These are phyloP conservation scores for Senna tora DNA, from an alignment of 306 rosid species.

Conservation along the genomic window DNA sequence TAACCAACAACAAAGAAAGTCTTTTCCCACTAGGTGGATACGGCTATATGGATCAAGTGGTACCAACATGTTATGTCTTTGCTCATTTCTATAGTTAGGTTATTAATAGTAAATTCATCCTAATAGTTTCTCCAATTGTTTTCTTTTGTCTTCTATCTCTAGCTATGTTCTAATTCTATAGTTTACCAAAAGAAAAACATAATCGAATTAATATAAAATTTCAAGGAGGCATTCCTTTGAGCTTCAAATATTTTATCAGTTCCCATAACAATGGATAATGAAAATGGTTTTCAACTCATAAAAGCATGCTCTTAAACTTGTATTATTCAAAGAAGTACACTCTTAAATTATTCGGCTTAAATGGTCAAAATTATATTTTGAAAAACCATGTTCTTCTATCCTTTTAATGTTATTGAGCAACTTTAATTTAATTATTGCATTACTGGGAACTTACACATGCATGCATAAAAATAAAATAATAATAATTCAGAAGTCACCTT, in stretches of 20 bases:
- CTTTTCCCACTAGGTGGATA: no score
- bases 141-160: no score
- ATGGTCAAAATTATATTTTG: background rate
- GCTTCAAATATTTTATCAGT: background rate
- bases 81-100: no score
- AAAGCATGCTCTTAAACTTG: background rate
- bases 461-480: background rate
- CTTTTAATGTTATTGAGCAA: background rate
- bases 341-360: background rate
- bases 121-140: no score
- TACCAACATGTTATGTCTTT: no score
- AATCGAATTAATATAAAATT: background rate
- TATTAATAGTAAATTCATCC: no score
- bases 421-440: constrained; percentile 9
- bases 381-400: background rate
- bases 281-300: constrained; percentile 14
- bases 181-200: no score
- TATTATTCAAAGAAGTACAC: background rate
- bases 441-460: background rate
- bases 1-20: no score
- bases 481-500: constrained; percentile 45
- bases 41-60: no score
- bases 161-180: background rate
- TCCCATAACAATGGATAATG: background rate
- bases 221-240: background rate